These are phyloP conservation scores for Endocalyx cinctus DNA, from an alignment of 2,329 filamentous ascomycete species.

Conservation along the genomic window DNA sequence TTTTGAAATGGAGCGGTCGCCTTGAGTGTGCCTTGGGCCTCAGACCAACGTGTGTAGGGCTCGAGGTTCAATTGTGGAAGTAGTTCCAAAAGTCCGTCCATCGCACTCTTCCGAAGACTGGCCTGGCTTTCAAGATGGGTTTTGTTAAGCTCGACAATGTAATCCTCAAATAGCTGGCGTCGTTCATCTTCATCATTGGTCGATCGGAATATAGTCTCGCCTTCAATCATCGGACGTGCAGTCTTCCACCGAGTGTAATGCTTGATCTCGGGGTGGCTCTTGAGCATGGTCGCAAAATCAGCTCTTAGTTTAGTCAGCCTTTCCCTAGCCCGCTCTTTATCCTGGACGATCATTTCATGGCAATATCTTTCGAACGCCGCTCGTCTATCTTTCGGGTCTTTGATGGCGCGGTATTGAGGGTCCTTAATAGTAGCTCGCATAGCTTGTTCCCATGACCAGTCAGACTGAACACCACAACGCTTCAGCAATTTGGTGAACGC, in stretches of 20 bases:
- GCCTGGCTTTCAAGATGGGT: conserved; percentile 71
- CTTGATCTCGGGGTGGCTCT: conserved; percentile 93
- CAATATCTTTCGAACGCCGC: conserved; percentile 93
- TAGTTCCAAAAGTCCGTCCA: conserved; percentile 76
- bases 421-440: conserved; percentile 85
- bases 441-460: conserved; percentile 90
- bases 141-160: conserved; percentile 80
- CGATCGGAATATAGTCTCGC: conserved; percentile 91
- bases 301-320: conserved; percentile 84
- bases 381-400: conserved; percentile 86
- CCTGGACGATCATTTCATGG: conserved; percentile 81
- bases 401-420: conserved; percentile 86
- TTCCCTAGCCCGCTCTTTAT: conserved; percentile 92
- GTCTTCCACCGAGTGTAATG: conserved; percentile 97
- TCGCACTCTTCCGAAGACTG: conserved; percentile 68
- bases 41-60: conserved; percentile 90
- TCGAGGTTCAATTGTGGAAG: conserved; percentile 78
- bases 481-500: conserved; percentile 89
- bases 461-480: conserved; percentile 77
- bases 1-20: conserved; percentile 71
- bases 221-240: conserved; percentile 87
- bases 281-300: conserved; percentile 95
- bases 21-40: conserved; percentile 79
- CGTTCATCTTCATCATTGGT: conserved; percentile 85
- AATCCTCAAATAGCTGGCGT: conserved; percentile 88